Evolutionary conservation across 495 filamentous ascomycete genomes (phyloP), one percentile per base, ranked within the genome.

Genomic region (Mytilinidion resinicola): DNA sequence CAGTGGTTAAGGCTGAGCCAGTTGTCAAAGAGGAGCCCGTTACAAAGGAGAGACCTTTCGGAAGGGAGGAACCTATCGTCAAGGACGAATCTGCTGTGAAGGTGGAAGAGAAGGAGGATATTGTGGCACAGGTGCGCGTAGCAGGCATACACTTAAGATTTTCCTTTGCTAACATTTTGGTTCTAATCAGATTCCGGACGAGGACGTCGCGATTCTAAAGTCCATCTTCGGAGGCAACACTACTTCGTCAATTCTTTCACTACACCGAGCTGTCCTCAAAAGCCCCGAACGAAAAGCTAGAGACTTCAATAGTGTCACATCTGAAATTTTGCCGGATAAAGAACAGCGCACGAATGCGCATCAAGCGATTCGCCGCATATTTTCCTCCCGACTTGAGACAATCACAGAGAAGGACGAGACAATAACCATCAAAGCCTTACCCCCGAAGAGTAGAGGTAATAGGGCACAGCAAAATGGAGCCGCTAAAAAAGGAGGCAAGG

Each of bases 331-430:
- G 17, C 61, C 72, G 12, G 80, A 87, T 56, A 83, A 86, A 43
- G 75, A 80, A 35, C 61, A 76, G 37, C 85, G 88, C 15, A 82
- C 83, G 53, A 69, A 78, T 42, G 78, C 89, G 20, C 88, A 91
- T 70, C 74, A 79, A 60, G 69, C 74, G 0, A 73, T 91, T n/a
- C 84, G 88, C 20, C 79, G 80, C 5, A 81, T 90, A 19, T 90
- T 90, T 70, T 71, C 72, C 36, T 81, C 78, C n/a, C 77, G 80
- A 43, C 71, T 91, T 10, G 85, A 89, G 56, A 87, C 85, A 0
- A 71, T 66, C 41, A 85, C 85, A 4, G 77, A 82, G 49, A 63
- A 67, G 15, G 77, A 85, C 19, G 79, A 82, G n/a, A 68, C 73
- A 6, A 84, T 91, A 67, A 71, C 72, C 12, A 77, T 89, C 57